Evolutionary conservation across 257 asterid genomes (phyloP), one percentile per base, ranked within the genome.

Genomic region (Handroanthus guayacan): DNA sequence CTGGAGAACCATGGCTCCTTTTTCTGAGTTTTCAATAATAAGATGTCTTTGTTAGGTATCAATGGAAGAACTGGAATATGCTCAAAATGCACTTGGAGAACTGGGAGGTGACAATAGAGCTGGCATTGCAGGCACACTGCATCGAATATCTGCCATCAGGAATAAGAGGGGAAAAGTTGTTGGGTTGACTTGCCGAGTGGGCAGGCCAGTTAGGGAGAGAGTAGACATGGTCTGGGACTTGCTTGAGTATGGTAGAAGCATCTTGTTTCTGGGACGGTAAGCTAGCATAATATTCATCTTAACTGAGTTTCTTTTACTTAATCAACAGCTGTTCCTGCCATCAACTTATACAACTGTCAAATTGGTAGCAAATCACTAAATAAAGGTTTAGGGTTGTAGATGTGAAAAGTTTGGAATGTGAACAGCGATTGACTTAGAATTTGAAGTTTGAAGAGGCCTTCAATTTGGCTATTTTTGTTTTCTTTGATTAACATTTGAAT

Each of bases 261-360:
- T 92, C 86, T 84, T 92, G 82, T 92, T 92, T 80, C 76, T 92
- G 50, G 96, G 97, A 83, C 83, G 94, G 97, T 89, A 79, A 88
- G 86, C 75, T 50, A 63, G 67, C 83, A 67, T 17, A 38, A 60
- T 75, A 47, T 69, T 56, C 62, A 44, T 55, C 48, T n/a, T 74
- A 9, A 10, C 39, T 68, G 8, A 58, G 10, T 67, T 71, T 25
- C 50, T 58, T 18, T 72, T 50, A 67, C 57, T 58, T 39, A 31
- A 51, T 61, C 39, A 38, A 54, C 55, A 31, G n/a, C 34, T 36
- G 61, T 56, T 48, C 62, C 64, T 48, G 47, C 18, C 50, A 37
- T 52, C n/a, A 58, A 77, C 10, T 45, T 2, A 41, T 70, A 71
- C 9, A 14, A 25, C 31, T 25, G 31, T 25, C 31, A 25, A 25